Evolutionary conservation across 352 stramenopile genomes (phyloP).

Genomic region (Phytophthora cryptogea): DNA sequence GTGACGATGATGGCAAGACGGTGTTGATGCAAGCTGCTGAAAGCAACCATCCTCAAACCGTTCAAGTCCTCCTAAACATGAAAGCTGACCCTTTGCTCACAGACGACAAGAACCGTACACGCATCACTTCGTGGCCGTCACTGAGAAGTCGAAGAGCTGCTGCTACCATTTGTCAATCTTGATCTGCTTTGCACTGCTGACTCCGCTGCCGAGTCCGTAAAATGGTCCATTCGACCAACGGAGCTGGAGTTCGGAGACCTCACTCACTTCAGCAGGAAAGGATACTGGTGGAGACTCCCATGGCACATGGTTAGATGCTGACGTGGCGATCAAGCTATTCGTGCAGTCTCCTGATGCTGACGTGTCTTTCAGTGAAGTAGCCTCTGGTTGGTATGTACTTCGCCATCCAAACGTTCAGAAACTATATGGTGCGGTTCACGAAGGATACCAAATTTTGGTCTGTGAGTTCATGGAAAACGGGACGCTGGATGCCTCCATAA

Average conservation of each 20-base stretch:
- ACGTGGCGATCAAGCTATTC: conserved; percentile 12
- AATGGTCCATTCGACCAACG: too few relatives aligned
- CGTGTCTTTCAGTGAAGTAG: conserved; percentile 4
- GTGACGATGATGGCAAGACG: too few relatives aligned
- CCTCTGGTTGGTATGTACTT: conserved; percentile 13
- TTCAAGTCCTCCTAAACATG: too few relatives aligned
- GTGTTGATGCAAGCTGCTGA: too few relatives aligned
- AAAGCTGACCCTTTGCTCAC: too few relatives aligned
- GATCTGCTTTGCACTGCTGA: too few relatives aligned
- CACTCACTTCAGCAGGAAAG: background rate
- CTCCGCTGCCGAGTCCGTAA: too few relatives aligned
- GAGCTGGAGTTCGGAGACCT: conserved; percentile 8
- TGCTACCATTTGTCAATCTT: too few relatives aligned
- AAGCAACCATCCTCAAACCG: too few relatives aligned
- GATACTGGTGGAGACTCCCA: conserved; percentile 8
- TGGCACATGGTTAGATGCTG: conserved; percentile 15
- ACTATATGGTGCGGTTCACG: conserved; percentile 9
- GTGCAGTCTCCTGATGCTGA: background rate
- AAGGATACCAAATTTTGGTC: conserved; percentile 10
- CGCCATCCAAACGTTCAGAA: conserved; percentile 18
- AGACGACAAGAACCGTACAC: too few relatives aligned
- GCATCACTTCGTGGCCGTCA: too few relatives aligned
- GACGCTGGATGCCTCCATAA: background rate
- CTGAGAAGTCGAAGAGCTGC: too few relatives aligned
- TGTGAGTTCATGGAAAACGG: conserved; percentile 13